Base-by-base conservation (phyloP, 768 basidiomycete genomes). In the Pholiota conissans region DNA sequence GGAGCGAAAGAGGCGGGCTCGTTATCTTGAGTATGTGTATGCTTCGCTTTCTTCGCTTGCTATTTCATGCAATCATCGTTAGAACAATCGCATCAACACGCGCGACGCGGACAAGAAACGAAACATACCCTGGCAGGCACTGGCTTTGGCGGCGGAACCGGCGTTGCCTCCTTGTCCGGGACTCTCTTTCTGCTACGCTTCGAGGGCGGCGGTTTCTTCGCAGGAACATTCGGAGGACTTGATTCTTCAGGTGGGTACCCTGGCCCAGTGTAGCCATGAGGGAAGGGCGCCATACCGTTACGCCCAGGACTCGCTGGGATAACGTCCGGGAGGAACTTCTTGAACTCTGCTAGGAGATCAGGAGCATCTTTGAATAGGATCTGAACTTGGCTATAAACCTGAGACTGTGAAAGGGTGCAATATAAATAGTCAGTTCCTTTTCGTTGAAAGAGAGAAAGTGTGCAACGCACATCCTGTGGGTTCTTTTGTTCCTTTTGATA, bases 401-500 rank as follows among this genome's bases (percentile, higher is more conserved):
- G 87, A 45, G 83, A 84, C 82, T 87, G 54, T 55, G 57, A 57
- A 61, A 47, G 37, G 50, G 47, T 53, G 60, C 47, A 52, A n/a
- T n/a, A n/a, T n/a, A n/a, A n/a, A n/a, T n/a, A n/a, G n/a, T 42
- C 26, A 32, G 50, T 52, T 32, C 30, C 13, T 32, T 6, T 32
- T 6, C 13, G 30, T 32, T 32, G 13, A 6, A 55, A 47, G 28
- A 57, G 26, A 22, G 56, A 42, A 55, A 39, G n/a, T 26, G 48
- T 59, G 60, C 48, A 22, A 77, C 89, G 69, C 68, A 90, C 90
- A 65, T 90, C 87, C 52, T 87, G 85, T 11, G 84, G 70, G 65
- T 85, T 82, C 59, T 84, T 84, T 64, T 89, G 87, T 62, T 95
- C 91, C 68, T 91, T 91, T 67, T 92, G 90, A 74, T 93, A 92